Base-by-base conservation (phyloP, 2,329 filamentous ascomycete genomes). In the Ceratocystis destructans region DNA sequence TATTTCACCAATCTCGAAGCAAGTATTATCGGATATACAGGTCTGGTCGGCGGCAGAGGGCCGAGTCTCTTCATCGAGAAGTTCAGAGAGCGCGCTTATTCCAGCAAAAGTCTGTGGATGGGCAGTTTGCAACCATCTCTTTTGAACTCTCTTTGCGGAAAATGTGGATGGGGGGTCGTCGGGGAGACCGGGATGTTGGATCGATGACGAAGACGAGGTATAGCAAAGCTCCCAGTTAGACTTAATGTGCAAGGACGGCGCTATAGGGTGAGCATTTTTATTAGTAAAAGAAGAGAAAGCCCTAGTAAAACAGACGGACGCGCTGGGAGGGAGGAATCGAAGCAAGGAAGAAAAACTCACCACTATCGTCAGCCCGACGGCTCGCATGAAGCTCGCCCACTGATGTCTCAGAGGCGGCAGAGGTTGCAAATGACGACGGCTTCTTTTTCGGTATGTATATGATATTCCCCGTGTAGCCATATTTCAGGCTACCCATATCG, bases 1-100 rank as follows among this genome's bases (percentile, higher is more conserved):
- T 69, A 84, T 78, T 66, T 82, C 79, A 1, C 86, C 86, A 33
- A 83, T 76, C 1, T 81, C 79, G 25, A 89, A 76, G 72, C 8
- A 75, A 69, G n/a, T 69, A 69, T 17, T 61, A 65, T 20, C 46
- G 6, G 62, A 31, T 8, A 50, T 64, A 2, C 72, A 20, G 15
- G n/a, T 17, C 6, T 46, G 59, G 63, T 50, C 12, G 46, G 66
- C 25, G 41, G 69, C 20, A 20, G 65, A 46, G 68, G 62, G 33
- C 12, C 17, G 44, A 7, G 64, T 44, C 46, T 77, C 77, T 45
- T 78, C 75, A 7, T 73, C 69, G 4, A 80, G 70, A 2, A 74
- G 69, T 0, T 70, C 71, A 3, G 72, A 71, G 4, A 76, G 68
- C 3, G 70, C 72, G 0, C 72, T 70, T 44, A 76, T 75, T 25